Evolutionary conservation across 2,329 filamentous ascomycete species (phyloP).

Genomic region (Fonsecaea pedrosoi): DNA sequence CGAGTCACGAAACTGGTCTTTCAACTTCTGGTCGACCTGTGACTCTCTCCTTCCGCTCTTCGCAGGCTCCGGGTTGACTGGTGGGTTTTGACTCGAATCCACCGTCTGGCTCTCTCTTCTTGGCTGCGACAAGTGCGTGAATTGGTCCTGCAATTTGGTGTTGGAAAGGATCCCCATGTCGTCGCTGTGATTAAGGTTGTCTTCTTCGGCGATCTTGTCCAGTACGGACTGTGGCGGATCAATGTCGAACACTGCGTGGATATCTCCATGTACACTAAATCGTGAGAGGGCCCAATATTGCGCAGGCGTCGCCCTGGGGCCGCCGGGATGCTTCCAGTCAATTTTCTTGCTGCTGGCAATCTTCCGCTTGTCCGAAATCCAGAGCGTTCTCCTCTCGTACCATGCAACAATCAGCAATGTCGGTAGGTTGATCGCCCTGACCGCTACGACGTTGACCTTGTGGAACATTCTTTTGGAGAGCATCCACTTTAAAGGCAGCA

Average conservation of each 20-base stretch:
- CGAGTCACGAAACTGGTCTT: constrained; percentile 34
- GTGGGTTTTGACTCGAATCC: constrained; percentile 12
- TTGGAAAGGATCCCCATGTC: constrained; percentile 25
- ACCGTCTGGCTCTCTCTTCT: constrained; percentile 21
- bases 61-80: constrained; percentile 16
- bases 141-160: constrained; percentile 20
- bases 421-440: constrained; percentile 76
- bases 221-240: constrained; percentile 68
- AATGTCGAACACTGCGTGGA: constrained; percentile 75
- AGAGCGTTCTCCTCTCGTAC: constrained; percentile 73
- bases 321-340: constrained; percentile 35
- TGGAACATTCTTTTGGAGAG: constrained; percentile 85
- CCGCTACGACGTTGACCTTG: constrained; percentile 81
- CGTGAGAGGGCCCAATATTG: constrained; percentile 71
- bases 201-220: constrained; percentile 64
- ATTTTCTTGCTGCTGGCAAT: constrained; percentile 25
- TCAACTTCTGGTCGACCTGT: constrained; percentile 24
- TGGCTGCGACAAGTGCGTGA: constrained; percentile 11
- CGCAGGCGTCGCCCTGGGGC: constrained; percentile 30
- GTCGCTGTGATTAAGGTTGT: constrained; percentile 55
- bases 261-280: constrained; percentile 73
- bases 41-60: constrained; percentile 15
- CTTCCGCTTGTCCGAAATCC: constrained; percentile 49
- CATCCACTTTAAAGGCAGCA: constrained; percentile 79
- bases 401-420: constrained; percentile 73